Conservation (phyloP, 2,329 filamentous ascomycete genomes). For the Phaeophleospora eucalypticola region DNA sequence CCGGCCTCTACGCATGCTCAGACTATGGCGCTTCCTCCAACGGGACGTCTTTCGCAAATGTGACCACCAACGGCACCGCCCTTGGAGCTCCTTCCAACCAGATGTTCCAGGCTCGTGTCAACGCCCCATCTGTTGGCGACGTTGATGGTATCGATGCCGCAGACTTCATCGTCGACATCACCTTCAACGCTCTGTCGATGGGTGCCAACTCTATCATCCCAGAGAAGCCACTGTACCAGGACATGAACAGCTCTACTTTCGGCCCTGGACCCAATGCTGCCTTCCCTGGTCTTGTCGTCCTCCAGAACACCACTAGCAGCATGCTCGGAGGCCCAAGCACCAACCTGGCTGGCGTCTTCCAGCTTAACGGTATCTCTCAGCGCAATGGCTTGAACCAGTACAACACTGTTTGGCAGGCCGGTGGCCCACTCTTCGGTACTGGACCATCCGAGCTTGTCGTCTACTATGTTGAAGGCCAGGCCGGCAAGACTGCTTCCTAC, state of each 20-base stretch:
- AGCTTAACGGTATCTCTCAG: background rate
- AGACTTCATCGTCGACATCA: background rate
- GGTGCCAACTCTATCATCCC: background rate
- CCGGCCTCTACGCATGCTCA: background rate
- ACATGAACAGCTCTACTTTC: background rate
- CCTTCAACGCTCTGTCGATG: background rate
- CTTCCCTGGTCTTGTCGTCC: background rate
- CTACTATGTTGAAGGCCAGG: background rate
- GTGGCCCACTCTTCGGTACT: background rate
- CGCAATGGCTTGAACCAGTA: background rate
- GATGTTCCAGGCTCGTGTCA: background rate
- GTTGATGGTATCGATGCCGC: background rate
- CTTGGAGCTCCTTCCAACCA: background rate
- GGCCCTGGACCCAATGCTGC: background rate
- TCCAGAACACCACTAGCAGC: background rate
- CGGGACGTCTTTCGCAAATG: background rate
- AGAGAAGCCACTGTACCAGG: background rate
- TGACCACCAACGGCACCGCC: background rate
- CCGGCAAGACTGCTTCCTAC: background rate
- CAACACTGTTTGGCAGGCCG: background rate
- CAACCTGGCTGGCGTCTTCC: background rate
- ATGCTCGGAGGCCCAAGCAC: background rate
- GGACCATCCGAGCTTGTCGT: background rate
- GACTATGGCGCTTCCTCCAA: background rate
- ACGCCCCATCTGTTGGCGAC: background rate